These are phyloP conservation scores for Exophiala sideris DNA, from an alignment of 2,329 filamentous ascomycete species.

Conservation along the genomic window DNA sequence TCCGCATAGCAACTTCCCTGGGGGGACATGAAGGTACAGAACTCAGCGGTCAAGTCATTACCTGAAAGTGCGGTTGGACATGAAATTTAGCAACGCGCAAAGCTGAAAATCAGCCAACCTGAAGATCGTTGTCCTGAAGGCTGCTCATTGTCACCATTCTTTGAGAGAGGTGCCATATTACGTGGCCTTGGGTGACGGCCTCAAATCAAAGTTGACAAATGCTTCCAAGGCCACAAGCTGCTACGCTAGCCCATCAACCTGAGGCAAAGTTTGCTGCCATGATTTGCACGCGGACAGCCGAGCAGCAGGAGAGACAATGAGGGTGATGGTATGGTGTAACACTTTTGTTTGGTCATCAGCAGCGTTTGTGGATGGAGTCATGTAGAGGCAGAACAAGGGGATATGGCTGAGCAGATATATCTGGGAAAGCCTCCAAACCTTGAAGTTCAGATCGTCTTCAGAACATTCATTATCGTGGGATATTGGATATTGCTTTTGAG, in stretches of 20 bases:
- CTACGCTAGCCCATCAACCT: background rate
- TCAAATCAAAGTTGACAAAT: background rate
- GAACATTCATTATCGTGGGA: background rate
- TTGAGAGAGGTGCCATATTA: background rate
- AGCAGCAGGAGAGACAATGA: background rate
- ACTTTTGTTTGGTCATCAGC: background rate
- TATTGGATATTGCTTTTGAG: background rate
- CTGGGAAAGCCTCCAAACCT: no score
- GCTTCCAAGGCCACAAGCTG: background rate
- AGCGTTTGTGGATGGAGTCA: background rate
- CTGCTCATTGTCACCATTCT: background rate
- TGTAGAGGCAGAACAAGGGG: background rate
- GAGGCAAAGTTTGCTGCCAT: slow-evolving; percentile 1
- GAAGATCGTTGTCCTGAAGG: background rate
- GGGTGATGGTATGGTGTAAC: slow-evolving; percentile 1
- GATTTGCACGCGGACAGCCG: background rate
- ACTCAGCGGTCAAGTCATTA: background rate
- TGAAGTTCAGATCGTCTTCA: no score
- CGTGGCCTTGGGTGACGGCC: no score
- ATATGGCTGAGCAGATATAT: background rate
- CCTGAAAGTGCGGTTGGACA: background rate
- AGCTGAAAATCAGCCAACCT: background rate
- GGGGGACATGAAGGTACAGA: background rate
- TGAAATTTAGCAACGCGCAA: background rate
- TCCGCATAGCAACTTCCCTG: no score